A percentile compares a stretch with the other conserved stretches of the same genome.
Conservation (phyloP, 2,329 filamentous ascomycete genomes). For the Chalara sp. region DNA sequence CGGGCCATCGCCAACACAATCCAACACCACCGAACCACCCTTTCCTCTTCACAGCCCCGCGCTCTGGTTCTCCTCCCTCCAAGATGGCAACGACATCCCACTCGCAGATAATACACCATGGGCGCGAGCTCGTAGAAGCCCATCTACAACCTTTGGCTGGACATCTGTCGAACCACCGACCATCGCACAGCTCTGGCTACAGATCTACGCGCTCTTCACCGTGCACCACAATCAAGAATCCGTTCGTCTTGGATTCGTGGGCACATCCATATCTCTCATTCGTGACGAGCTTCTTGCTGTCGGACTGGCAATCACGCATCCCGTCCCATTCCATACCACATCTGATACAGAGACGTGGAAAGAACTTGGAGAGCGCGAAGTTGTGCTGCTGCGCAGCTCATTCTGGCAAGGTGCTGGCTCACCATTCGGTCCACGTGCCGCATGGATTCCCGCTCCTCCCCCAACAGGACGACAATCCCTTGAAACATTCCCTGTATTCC, state of each 20-base stretch:
- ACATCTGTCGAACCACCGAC: conserved; percentile 22
- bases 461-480: conserved; percentile 23
- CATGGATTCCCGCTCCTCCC: conserved; percentile 38
- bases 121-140: conserved; percentile 26
- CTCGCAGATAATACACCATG: conserved; percentile 32
- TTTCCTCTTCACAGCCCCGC: too few relatives aligned
- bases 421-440: conserved; percentile 56
- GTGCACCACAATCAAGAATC: conserved; percentile 26
- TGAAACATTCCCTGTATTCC: conserved; percentile 31
- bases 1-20: not conserved
- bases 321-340: conserved; percentile 7
- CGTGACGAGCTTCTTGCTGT: conserved; percentile 26
- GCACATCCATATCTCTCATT: conserved; percentile 21
- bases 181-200: conserved; percentile 31
- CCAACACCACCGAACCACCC: too few relatives aligned
- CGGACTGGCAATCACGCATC: conserved; percentile 15
- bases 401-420: conserved; percentile 69
- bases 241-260: conserved; percentile 28
- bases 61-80: too few relatives aligned
- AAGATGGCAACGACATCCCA: not conserved
- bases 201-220: conserved; percentile 31
- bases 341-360: conserved; percentile 1
- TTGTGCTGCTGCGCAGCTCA: conserved; percentile 45
- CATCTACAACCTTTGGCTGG: conserved; percentile 29
- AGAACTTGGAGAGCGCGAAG: conserved; percentile 16